Base-by-base conservation (phyloP, 2,329 filamentous ascomycete genomes). In the Periconia digitata region DNA sequence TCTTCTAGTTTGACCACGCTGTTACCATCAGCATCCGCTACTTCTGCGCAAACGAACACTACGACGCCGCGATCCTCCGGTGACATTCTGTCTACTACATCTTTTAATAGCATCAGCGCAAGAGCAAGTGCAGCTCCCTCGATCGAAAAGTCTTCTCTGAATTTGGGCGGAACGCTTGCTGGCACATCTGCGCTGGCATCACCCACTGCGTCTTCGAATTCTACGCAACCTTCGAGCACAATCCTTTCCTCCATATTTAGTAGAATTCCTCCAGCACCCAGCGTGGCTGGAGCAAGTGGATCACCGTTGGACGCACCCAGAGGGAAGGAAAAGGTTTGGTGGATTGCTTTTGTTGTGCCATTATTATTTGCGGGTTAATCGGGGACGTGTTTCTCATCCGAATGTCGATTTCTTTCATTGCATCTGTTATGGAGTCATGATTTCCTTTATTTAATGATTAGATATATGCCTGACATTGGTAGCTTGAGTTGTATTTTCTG, bases 271-370 rank as follows among this genome's bases (percentile, higher is more conserved):
- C 62, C 59, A 32, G 64, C 66, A n/a, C 66, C 66, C 5, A 62
- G 55, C 22, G 57, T 56, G 12, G 53, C 55, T 4, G 44, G 55
- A 3, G 51, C 51, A 5, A 47, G 52, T 6, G 49, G 39, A 5
- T 34, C 39, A 8, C 6, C 56, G 10, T 44, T 43, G 16, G 39
- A n/a, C 12, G 20, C 41, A 1, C 18, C 32, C 2, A 48, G 41
- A 22, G 47, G 43, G 1, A 63, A 60, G 18, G 64, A 67, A 43
- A 53, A 43, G 39, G 65, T 68, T 0, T 69, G 66, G 65, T 69
- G 66, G 66, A 35, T 68, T 8, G 46, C 56, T 1, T 65, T 68
- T 38, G 38, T 67, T 5, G 22, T 61, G 8, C 56, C 58, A 18
- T 21, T 59, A 1, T 8, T 65, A 7, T 29, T 60, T 2, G 24